These are phyloP conservation scores for Sporothrix pseudoabietina DNA, from an alignment of 2,329 filamentous ascomycete genomes.

Conservation along the genomic window DNA sequence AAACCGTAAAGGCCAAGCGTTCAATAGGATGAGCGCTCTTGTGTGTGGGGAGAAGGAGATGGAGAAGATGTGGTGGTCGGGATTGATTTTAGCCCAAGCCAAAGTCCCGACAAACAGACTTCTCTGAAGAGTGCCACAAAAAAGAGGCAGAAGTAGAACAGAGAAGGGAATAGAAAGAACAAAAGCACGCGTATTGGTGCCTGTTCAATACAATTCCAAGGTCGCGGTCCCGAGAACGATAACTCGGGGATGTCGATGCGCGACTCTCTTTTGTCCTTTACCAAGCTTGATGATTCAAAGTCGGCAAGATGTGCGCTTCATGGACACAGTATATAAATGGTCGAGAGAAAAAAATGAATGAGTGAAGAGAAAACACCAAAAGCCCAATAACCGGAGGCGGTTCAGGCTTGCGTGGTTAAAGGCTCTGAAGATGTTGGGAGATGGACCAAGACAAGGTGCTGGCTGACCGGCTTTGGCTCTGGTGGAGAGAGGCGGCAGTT, in stretches of 20 bases:
- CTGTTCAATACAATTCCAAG: background rate
- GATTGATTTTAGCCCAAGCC: background rate
- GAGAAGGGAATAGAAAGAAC: conserved; percentile 1
- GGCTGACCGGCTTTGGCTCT: background rate
- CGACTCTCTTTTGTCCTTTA: background rate
- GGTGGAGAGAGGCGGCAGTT: background rate
- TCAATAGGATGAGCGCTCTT: background rate
- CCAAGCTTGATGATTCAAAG: conserved; percentile 35
- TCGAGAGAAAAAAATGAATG: background rate
- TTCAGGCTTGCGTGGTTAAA: background rate
- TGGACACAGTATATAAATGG: conserved; percentile 6
- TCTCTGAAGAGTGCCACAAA: conserved; percentile 11
- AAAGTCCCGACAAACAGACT: background rate
- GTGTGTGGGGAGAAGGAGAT: background rate
- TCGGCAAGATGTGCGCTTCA: conserved; percentile 17
- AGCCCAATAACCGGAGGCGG: background rate
- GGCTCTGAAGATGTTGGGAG: background rate
- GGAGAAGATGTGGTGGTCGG: background rate
- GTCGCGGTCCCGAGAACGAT: background rate
- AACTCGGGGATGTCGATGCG: background rate
- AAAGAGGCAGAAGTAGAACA: background rate
- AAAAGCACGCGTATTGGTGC: conserved; percentile 8
- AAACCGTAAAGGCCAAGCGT: background rate
- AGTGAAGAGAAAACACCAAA: background rate
- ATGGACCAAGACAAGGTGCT: conserved; percentile 2